phyloP scores from a whole-genome alignment of 805 yeast species.

The Zygotorulaspora chibaensis region DNA sequence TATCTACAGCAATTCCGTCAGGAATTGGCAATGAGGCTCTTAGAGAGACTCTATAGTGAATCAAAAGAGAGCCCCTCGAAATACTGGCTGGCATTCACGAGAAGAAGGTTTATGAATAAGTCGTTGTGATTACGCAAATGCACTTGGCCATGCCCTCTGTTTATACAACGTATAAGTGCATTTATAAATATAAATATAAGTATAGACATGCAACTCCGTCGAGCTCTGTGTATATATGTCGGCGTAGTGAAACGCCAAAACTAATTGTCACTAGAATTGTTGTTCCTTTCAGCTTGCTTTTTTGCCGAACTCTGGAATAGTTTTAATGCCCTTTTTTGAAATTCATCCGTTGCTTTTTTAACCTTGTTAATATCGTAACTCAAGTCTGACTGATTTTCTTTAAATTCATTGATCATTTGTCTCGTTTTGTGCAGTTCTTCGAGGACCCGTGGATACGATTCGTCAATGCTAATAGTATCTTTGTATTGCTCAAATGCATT shows the following conservation, averaged over 20 bases:
- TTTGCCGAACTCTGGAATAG: constrained; percentile 47
- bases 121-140: constrained; percentile 15
- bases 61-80: constrained; percentile 67
- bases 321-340: constrained; percentile 66
- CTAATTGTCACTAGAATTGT: constrained; percentile 1
- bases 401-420: constrained; percentile 46
- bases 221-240: background rate
- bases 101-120: constrained; percentile 94
- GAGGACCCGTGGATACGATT: constrained; percentile 40
- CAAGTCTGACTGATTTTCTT: constrained; percentile 47
- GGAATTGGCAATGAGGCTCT: constrained; percentile 78
- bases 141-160: no score
- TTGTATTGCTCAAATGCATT: constrained; percentile 66
- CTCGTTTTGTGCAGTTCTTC: constrained; percentile 36
- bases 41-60: constrained; percentile 65
- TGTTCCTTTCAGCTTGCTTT: constrained; percentile 8
- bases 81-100: constrained; percentile 92
- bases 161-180: constrained; percentile 1
- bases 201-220: no score
- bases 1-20: constrained; percentile 93
- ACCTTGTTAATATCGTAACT: constrained; percentile 46
- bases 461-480: constrained; percentile 43
- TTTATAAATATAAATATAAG: background rate
- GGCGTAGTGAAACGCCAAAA: background rate
- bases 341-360: constrained; percentile 62